Evolutionary conservation across 2,329 filamentous ascomycete species (phyloP).

Genomic region (Penicillium occitanis): DNA sequence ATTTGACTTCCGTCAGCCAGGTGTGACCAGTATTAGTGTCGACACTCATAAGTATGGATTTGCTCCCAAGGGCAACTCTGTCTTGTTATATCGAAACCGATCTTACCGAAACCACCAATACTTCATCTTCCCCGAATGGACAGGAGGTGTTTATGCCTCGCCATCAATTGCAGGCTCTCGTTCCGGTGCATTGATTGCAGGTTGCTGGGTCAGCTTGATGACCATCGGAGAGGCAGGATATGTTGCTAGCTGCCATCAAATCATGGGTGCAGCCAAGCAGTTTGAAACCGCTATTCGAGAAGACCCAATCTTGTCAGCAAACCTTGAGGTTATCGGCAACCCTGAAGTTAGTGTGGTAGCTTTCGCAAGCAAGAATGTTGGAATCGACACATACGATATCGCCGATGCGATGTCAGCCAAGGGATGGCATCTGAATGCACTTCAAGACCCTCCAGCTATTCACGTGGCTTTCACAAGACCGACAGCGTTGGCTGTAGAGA

Average conservation of each 20-base stretch:
- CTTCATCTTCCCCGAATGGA: conserved; percentile 93
- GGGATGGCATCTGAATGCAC: conserved; percentile 94
- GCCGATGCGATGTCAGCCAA: conserved; percentile 80
- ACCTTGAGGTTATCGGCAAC: conserved; percentile 77
- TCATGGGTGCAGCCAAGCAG: conserved; percentile 82
- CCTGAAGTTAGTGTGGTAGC: conserved; percentile 89
- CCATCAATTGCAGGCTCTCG: conserved; percentile 88
- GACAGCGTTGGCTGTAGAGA: conserved; percentile 76
- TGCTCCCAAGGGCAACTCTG: conserved; percentile 95
- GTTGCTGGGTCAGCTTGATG: conserved; percentile 93
- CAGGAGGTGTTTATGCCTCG: conserved; percentile 91
- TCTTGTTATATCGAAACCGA: conserved; percentile 81
- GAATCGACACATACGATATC: conserved; percentile 91
- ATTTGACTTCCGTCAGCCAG: conserved; percentile 92
- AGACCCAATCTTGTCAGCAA: conserved; percentile 65
- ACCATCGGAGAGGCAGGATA: conserved; percentile 84
- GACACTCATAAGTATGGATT: conserved; percentile 99
- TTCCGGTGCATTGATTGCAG: conserved; percentile 90
- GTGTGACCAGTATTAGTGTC: conserved; percentile 92
- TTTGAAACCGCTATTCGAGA: conserved; percentile 72
- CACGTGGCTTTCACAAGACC: conserved; percentile 92
- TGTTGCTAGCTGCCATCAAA: conserved; percentile 78
- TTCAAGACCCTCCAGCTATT: conserved; percentile 88
- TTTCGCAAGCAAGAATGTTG: conserved; percentile 67
- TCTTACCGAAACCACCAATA: conserved; percentile 86